phyloP scores from a whole-genome alignment of 345 rosid genomes.

The Heritiera fomes region DNA sequence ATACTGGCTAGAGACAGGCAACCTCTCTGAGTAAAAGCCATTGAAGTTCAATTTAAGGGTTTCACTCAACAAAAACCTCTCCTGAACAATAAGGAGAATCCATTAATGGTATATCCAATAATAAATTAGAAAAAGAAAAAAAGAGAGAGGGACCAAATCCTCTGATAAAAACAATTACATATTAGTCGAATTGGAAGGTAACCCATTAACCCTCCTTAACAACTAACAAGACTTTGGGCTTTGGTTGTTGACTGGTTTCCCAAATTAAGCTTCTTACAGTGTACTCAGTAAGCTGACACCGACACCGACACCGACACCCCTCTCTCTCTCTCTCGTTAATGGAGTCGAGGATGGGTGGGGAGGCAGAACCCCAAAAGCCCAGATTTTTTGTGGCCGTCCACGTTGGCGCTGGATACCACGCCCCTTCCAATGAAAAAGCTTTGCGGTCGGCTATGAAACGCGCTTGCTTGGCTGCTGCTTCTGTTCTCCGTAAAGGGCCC shows the following conservation, averaged over 20 bases:
- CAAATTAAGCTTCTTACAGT: background rate
- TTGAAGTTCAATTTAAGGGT: background rate
- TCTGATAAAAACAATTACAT: too few species aligned
- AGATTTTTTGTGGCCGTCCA: conserved; percentile 93
- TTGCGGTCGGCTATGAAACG: conserved; percentile 86
- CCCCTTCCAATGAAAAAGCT: conserved; percentile 69
- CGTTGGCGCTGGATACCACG: conserved; percentile 93
- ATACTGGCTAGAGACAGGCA: too few species aligned
- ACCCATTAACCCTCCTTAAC: background rate
- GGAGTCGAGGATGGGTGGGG: conserved; percentile 33
- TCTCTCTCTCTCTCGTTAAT: background rate
- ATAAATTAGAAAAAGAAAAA: too few species aligned
- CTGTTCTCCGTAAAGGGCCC: conserved; percentile 71
- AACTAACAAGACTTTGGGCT: conserved; percentile 1
- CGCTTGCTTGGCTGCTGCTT: conserved; percentile 83
- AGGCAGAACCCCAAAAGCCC: conserved; percentile 40
- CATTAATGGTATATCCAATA: too few species aligned
- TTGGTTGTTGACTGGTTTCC: background rate
- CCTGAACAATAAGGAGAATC: background rate
- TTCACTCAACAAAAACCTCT: background rate
- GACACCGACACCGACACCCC: background rate
- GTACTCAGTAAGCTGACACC: background rate
- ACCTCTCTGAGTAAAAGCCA: too few species aligned
- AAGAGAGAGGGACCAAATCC: too few species aligned
- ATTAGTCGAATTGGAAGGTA: too few species aligned